phyloP scores from a whole-genome alignment of 768 basidiomycete species.

The Sporobolomyces phaffii region DNA sequence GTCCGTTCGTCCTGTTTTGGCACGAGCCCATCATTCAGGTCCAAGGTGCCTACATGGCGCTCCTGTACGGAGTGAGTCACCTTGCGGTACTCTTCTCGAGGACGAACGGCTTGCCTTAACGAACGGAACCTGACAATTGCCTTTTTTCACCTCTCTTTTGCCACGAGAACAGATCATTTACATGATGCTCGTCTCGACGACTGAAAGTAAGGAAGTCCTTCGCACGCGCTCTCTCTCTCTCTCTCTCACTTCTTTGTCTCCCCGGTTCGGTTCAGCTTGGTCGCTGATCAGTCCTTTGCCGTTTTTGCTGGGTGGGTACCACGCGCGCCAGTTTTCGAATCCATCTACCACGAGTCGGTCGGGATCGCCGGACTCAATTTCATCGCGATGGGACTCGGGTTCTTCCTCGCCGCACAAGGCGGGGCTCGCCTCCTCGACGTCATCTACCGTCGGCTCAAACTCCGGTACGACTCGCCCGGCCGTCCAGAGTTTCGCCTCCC shows the following conservation, averaged over 20 bases:
- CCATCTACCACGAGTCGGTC: constrained; percentile 53
- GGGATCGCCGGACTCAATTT: constrained; percentile 67
- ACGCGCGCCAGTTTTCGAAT: constrained; percentile 38
- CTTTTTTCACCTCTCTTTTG: too few relatives aligned
- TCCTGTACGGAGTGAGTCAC: constrained; percentile 55
- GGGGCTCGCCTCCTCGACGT: constrained; percentile 55
- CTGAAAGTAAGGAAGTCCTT: not conserved
- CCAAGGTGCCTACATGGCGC: constrained; percentile 63
- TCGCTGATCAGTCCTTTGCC: too few relatives aligned
- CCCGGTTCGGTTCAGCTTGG: too few relatives aligned
- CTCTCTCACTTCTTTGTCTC: too few relatives aligned
- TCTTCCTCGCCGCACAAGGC: constrained; percentile 4
- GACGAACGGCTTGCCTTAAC: too few relatives aligned
- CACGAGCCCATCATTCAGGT: constrained; percentile 49
- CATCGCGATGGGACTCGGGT: constrained; percentile 54
- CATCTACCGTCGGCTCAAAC: constrained; percentile 54
- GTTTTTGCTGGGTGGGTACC: too few relatives aligned
- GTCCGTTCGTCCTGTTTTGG: constrained; percentile 63
- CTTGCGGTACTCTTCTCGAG: too few relatives aligned
- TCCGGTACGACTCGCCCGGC: constrained; percentile 55
- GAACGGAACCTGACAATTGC: too few relatives aligned
- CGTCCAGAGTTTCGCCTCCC: constrained; percentile 53
- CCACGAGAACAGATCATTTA: constrained; percentile 25
- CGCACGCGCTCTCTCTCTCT: not conserved
- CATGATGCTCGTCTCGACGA: constrained; percentile 38